Evolutionary conservation across 1,284 basidiomycete species (phyloP).

Genomic region (Ceraceosorus guamensis): DNA sequence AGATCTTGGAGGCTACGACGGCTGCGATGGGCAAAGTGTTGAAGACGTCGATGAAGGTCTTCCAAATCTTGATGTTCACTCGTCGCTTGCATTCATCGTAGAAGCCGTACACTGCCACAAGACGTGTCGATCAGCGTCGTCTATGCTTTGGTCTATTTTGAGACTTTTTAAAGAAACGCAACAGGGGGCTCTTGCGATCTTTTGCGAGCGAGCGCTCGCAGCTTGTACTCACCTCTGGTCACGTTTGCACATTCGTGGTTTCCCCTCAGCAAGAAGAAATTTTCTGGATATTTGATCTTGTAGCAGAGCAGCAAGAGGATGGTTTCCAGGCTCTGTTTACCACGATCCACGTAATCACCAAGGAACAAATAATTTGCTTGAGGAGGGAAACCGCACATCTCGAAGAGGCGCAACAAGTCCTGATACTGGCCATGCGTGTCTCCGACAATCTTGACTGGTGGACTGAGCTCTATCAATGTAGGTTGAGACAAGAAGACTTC

Average conservation of each 20-base stretch:
- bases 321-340: conserved; percentile 96
- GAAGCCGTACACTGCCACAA: conserved; percentile 80
- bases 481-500: conserved; percentile 96
- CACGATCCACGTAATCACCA: conserved; percentile 96
- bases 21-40: conserved; percentile 98
- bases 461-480: conserved; percentile 91
- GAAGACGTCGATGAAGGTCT: conserved; percentile 99
- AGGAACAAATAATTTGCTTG: conserved; percentile 96
- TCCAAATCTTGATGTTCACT: conserved; percentile 97
- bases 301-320: conserved; percentile 94
- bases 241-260: conserved; percentile 99
- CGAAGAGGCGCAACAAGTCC: conserved; percentile 94
- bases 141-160: conserved; percentile 5
- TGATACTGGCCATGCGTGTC: conserved; percentile 99
- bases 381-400: conserved; percentile 99
- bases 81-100: conserved; percentile 99
- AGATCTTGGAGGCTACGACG: conserved; percentile 98
- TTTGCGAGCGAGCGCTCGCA: not conserved
- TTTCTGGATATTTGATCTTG: conserved; percentile 96
- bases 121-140: conserved; percentile 6
- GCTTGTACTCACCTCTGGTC: conserved; percentile 67
- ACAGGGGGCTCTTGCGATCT: conserved; percentile 7
- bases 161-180: conserved; percentile 28
- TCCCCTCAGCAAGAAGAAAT: conserved; percentile 94
- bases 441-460: conserved; percentile 91